Percentiles rank a stretch among this genome's conserved stretches.
These are phyloP conservation scores for Neolentinus lepideus DNA, from an alignment of 1,284 basidiomycete species.

Conservation along the genomic window DNA sequence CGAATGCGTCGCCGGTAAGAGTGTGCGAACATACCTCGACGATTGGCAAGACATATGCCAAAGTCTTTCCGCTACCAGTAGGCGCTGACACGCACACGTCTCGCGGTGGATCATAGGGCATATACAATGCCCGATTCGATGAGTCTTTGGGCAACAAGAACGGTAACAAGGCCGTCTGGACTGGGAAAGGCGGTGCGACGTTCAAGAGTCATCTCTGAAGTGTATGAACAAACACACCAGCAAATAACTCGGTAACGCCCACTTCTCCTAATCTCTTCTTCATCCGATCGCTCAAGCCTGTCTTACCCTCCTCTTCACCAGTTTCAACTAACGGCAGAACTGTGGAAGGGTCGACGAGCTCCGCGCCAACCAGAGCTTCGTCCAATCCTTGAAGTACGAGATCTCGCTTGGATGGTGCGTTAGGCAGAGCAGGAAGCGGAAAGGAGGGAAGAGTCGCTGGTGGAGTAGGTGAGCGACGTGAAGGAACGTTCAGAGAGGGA, in stretches of 20 bases:
- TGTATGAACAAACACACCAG: conserved; percentile 48
- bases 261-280: conserved; percentile 62
- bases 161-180: conserved; percentile 80
- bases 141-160: conserved; percentile 51
- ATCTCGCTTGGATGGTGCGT: conserved; percentile 61
- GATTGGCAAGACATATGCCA: conserved; percentile 91
- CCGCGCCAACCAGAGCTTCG: conserved; percentile 64
- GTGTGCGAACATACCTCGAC: conserved; percentile 56
- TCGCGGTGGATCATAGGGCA: conserved; percentile 61
- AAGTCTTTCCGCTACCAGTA: conserved; percentile 95
- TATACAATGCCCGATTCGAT: conserved; percentile 49
- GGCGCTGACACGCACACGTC: conserved; percentile 98
- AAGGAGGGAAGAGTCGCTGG: conserved; percentile 51
- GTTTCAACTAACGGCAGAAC: conserved; percentile 40
- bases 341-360: conserved; percentile 57
- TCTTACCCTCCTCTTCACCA: conserved; percentile 30
- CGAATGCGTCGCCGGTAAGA: conserved; percentile 4
- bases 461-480: conserved; percentile 23
- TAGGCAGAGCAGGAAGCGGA: conserved; percentile 62
- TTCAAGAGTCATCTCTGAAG: background rate
- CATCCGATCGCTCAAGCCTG: conserved; percentile 55
- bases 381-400: conserved; percentile 78
- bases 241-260: conserved; percentile 80
- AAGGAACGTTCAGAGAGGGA: conserved; percentile 14
- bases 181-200: conserved; percentile 27